phyloP scores from a whole-genome alignment of 176 grass and related monocot species.

The Musa acuminata region DNA sequence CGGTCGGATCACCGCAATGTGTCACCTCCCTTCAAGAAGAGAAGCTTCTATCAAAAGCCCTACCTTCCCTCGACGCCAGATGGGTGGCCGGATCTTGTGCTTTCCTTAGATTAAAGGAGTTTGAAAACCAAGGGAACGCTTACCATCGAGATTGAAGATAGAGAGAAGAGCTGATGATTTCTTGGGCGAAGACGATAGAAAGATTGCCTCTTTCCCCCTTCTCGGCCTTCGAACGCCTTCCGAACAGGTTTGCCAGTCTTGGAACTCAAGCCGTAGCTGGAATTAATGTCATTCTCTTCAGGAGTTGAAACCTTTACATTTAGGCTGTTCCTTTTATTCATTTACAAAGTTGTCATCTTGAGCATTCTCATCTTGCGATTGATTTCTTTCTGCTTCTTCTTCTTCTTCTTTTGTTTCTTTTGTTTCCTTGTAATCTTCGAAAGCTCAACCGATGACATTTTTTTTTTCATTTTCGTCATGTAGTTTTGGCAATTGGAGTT shows the following conservation, averaged over 20 bases:
- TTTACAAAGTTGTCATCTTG: too few species aligned
- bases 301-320: background rate
- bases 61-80: slow-evolving; percentile 27
- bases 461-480: background rate
- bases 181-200: slow-evolving; percentile 10
- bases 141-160: background rate
- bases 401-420: too few species aligned
- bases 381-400: background rate
- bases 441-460: background rate
- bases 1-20: too few species aligned
- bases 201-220: slow-evolving; percentile 8
- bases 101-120: background rate
- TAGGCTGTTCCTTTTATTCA: background rate
- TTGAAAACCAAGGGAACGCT: background rate
- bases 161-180: slow-evolving; percentile 3
- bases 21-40: too few species aligned
- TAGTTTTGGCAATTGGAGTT: background rate
- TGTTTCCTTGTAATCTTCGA: background rate
- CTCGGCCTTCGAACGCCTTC: background rate
- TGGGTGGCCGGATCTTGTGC: background rate
- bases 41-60: too few species aligned
- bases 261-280: background rate
- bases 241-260: background rate
- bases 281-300: background rate
- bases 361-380: too few species aligned